A percentile compares a stretch with the other conserved stretches of the same genome.
Evolutionary conservation across 2,329 filamentous ascomycete species (phyloP).

Genomic region (Iodosphaeria phyllophila): DNA sequence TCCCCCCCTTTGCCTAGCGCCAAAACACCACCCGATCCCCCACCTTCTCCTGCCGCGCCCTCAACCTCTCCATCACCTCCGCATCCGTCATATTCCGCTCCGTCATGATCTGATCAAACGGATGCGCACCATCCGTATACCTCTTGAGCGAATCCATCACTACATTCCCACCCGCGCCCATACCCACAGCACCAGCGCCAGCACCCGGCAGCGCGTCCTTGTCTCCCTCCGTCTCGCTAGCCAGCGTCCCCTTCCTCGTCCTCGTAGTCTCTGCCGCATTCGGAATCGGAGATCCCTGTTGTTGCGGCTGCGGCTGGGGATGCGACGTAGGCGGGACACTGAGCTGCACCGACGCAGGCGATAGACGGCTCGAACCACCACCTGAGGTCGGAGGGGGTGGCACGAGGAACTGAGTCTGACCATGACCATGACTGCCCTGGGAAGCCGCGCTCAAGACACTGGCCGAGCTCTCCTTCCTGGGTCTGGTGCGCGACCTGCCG

Average conservation of each 20-base stretch:
- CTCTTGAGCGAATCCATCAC: slow-evolving; percentile 34
- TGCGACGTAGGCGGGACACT: no score
- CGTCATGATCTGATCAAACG: slow-evolving; percentile 68
- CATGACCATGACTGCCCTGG: no score
- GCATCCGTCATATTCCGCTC: slow-evolving; percentile 53
- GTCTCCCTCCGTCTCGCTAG: slow-evolving; percentile 18
- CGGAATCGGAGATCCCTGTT: no score
- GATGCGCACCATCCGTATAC: slow-evolving; percentile 58
- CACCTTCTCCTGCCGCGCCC: slow-evolving; percentile 30
- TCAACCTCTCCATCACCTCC: slow-evolving; percentile 51
- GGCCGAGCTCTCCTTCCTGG: no score
- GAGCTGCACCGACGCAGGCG: no score
- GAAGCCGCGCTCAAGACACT: no score
- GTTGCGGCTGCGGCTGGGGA: no score
- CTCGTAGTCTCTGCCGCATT: slow-evolving; percentile 6
- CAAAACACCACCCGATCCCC: slow-evolving; percentile 37
- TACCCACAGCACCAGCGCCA: no score
- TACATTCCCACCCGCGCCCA: neutral
- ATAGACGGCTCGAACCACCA: no score
- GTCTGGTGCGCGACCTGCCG: slow-evolving; percentile 1
- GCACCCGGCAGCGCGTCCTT: slow-evolving; percentile 5
- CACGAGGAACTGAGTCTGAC: no score
- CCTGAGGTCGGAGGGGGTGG: no score
- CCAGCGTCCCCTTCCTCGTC: slow-evolving; percentile 5
- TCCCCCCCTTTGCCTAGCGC: slow-evolving; percentile 16